Base-by-base conservation (phyloP, 768 basidiomycete species). In the Suillus cothurnatus region DNA sequence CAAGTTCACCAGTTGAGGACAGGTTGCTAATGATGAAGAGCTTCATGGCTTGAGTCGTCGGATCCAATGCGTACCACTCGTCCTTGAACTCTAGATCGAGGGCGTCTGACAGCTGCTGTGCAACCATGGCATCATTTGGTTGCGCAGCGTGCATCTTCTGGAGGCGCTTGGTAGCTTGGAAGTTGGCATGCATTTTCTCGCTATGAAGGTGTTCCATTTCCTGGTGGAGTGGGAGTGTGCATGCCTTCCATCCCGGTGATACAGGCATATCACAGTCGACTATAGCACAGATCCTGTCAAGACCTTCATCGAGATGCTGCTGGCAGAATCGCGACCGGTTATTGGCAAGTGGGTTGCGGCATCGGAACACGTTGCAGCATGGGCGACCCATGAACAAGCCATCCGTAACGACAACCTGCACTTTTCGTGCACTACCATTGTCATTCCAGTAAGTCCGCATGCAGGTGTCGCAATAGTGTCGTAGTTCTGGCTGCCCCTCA, bases 161-260 rank as follows among this genome's bases (percentile, higher is more conserved):
- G n/a, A 74, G 68, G 38, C 68, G 69, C 32, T 66, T 63, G 39
- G 75, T 73, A 4, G 78, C 71, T 43, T 74, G 73, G 60, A 80
- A 78, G 31, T 45, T 32, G 45, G 61, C 9, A 6, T 9, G 21
- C 43, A 45, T 45, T n/a, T 21, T 43, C 61, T 61, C 6, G 17
- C 45, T 45, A 6, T 34, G 61, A 21, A 61, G 61, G 23, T 2
- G 0, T 26, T 61, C 23, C 23, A 49, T 34, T 0, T n/a, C 43
- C 43, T n/a, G 43, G 63, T 79, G 78, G 5, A 67, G 68, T 5
- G 66, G 53, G 36, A 49, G 38, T 9, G 49, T 15, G 61, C 74
- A 78, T 4, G 76, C 74, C 31, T 64, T 61, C 50, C 6, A 60
- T 9, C 69, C 69, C 1, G 28, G 55, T 9, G 19, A 53, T 26